Evolutionary conservation across 2,329 filamentous ascomycete species (phyloP).

Genomic region (Sporothrix mexicana): DNA sequence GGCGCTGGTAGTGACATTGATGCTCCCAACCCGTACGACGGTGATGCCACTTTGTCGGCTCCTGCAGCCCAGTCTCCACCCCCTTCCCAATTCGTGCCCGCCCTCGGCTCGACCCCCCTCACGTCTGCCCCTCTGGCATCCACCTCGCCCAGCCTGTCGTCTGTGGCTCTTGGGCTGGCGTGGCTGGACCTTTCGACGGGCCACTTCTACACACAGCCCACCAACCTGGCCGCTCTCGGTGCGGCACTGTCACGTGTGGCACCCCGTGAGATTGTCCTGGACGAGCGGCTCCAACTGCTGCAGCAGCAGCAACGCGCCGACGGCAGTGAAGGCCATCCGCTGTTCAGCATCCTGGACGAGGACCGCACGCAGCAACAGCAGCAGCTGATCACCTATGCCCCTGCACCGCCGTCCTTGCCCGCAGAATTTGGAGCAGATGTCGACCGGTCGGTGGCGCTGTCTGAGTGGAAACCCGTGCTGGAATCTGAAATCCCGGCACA

Average conservation of each 20-base stretch:
- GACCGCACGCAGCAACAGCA: constrained; percentile 51
- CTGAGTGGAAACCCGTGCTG: constrained; percentile 75
- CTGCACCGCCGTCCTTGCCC: constrained; percentile 46
- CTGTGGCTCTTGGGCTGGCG: constrained; percentile 70
- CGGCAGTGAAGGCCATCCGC: constrained; percentile 55
- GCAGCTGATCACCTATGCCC: constrained; percentile 75
- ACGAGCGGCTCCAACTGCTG: constrained; percentile 60
- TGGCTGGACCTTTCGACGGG: constrained; percentile 97
- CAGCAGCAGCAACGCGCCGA: neutral
- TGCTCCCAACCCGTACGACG: constrained; percentile 16
- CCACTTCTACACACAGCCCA: constrained; percentile 85
- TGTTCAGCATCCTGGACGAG: constrained; percentile 73
- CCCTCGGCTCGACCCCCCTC: neutral
- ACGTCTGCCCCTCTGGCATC: neutral
- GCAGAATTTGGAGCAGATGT: neutral
- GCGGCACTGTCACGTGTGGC: constrained; percentile 82
- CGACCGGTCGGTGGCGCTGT: neutral
- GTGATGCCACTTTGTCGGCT: constrained; percentile 27
- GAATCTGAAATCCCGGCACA: constrained; percentile 70
- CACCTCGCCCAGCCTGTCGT: constrained; percentile 33
- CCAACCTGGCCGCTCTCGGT: constrained; percentile 72
- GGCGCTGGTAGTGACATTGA: neutral
- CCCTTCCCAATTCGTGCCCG: neutral
- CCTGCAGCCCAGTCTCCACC: neutral
- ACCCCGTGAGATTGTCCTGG: constrained; percentile 83